Evolutionary conservation across 78 protist genomes (phyloP).

Genomic region (Dictyostelium capitatum): DNA sequence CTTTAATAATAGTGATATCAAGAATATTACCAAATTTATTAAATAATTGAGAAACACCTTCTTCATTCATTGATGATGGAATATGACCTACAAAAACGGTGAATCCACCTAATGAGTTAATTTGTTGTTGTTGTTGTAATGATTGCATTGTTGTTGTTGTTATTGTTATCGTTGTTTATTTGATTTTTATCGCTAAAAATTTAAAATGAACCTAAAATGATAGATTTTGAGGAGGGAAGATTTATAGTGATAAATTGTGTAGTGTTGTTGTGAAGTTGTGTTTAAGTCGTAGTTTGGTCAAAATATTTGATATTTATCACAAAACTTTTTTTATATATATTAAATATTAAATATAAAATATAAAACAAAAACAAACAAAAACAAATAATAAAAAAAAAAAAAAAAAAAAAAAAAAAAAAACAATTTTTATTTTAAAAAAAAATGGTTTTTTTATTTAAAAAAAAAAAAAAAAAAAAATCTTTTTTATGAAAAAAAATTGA

Average conservation of each 20-base stretch:
- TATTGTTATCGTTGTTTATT: background rate
- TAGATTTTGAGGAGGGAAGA: background rate
- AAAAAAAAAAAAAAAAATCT: too few species aligned
- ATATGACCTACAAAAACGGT: constrained; percentile 77
- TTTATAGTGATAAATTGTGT: background rate
- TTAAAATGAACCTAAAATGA: background rate
- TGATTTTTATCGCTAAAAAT: background rate
- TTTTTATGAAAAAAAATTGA: too few species aligned
- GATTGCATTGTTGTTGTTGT: constrained; percentile 27
- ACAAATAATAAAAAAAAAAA: background rate
- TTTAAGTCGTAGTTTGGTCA: too few species aligned
- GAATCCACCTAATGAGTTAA: constrained; percentile 14
- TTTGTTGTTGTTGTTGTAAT: constrained; percentile 7
- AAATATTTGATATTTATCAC: too few species aligned
- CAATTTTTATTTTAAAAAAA: too few species aligned
- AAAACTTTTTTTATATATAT: background rate
- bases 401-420: background rate
- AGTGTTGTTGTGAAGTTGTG: background rate
- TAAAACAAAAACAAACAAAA: background rate
- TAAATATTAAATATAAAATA: background rate
- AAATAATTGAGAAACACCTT: constrained; percentile 34
- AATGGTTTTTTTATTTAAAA: too few species aligned
- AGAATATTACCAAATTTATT: constrained; percentile 38
- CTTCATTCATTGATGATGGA: constrained; percentile 62
- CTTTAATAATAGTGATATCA: constrained; percentile 52